These are phyloP conservation scores for Zasmidium citrigriseum DNA, from an alignment of 2,329 filamentous ascomycete species.

Conservation along the genomic window DNA sequence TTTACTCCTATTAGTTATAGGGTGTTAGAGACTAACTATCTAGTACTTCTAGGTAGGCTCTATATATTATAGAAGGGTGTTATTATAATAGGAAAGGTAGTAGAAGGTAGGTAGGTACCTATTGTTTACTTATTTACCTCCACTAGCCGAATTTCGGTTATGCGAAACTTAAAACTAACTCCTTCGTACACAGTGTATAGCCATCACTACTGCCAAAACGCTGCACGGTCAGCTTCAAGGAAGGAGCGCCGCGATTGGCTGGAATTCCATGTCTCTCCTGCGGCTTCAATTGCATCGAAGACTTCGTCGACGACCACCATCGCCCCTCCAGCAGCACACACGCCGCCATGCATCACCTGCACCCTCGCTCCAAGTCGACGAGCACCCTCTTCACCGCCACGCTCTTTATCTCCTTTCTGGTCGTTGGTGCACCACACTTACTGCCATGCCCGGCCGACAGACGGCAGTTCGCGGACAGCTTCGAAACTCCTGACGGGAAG, in stretches of 20 bases:
- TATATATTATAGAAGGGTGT: too few relatives aligned
- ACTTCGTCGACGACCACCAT: background rate
- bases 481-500: slow-evolving; percentile 35
- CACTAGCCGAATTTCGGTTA: too few relatives aligned
- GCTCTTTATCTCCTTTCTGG: slow-evolving; percentile 82
- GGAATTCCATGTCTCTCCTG: background rate
- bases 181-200: too few relatives aligned
- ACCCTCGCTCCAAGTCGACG: slow-evolving; percentile 90
- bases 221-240: background rate
- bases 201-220: background rate
- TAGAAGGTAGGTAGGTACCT: too few relatives aligned
- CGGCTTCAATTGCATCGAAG: slow-evolving; percentile 5
- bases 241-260: background rate
- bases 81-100: too few relatives aligned
- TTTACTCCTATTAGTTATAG: too few relatives aligned
- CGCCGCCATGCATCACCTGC: slow-evolving; percentile 59
- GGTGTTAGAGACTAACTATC: too few relatives aligned
- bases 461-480: slow-evolving; percentile 71
- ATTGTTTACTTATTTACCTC: too few relatives aligned
- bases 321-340: background rate
- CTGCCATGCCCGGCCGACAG: slow-evolving; percentile 85
- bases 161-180: too few relatives aligned
- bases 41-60: too few relatives aligned
- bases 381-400: slow-evolving; percentile 95
- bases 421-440: slow-evolving; percentile 86